Evolutionary conservation across 2,329 filamentous ascomycete species (phyloP).

Genomic region (Madurella mycetomatis): DNA sequence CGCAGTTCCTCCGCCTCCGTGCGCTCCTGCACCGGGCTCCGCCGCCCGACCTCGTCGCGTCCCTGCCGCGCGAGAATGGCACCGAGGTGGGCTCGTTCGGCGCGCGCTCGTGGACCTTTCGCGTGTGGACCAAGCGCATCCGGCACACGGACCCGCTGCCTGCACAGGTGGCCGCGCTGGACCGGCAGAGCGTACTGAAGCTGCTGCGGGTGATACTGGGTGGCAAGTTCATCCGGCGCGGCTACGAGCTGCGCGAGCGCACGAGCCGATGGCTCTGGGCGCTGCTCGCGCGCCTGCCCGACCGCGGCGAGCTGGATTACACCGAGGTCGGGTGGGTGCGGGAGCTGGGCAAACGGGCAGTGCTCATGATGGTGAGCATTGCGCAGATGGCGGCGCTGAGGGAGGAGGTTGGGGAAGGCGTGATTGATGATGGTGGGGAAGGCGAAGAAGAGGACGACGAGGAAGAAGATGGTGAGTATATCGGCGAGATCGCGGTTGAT

Average conservation of each 20-base stretch:
- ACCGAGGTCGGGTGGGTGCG: conserved; percentile 71
- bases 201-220: conserved; percentile 64
- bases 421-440: conserved; percentile 28
- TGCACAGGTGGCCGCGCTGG: conserved; percentile 59
- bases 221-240: conserved; percentile 58
- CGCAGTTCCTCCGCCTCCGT: conserved; percentile 63
- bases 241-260: conserved; percentile 56
- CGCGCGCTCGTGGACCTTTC: conserved; percentile 45
- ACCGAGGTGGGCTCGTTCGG: conserved; percentile 53
- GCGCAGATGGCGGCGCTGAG: conserved; percentile 48
- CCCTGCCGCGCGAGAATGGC: conserved; percentile 51
- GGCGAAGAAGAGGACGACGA: conserved; percentile 24
- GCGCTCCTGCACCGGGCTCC: conserved; percentile 53
- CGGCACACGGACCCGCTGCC: conserved; percentile 53
- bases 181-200: conserved; percentile 60
- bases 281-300: conserved; percentile 69
- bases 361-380: conserved; percentile 53
- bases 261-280: conserved; percentile 85
- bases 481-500: conserved; percentile 11
- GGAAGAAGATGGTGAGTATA: background rate
- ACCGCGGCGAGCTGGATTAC: conserved; percentile 69
- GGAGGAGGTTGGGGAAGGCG: conserved; percentile 35
- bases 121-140: conserved; percentile 50
- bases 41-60: conserved; percentile 47
- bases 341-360: conserved; percentile 74